A percentile compares a stretch with the other conserved stretches of the same genome.
Evolutionary conservation across 164 flowering plant species (phyloP).

Genomic region (Umbilicus rupestris): DNA sequence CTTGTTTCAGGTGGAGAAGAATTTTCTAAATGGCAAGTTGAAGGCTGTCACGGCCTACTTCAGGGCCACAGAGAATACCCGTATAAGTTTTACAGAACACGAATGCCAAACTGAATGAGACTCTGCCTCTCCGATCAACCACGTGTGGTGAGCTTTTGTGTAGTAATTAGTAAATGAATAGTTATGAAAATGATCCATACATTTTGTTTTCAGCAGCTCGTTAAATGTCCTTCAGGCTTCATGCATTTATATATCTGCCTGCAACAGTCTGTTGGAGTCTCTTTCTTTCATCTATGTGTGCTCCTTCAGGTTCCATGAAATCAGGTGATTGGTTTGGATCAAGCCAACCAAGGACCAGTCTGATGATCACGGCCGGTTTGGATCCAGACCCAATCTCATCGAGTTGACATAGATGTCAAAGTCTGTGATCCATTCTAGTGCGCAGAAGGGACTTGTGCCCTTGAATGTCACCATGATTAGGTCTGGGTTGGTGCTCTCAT

Average conservation of each 20-base stretch:
- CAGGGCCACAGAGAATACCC: neutral
- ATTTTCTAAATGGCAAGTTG: constrained; percentile 7
- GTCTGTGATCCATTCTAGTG: constrained; percentile 51
- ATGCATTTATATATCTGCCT: too few species aligned
- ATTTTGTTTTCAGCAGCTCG: neutral
- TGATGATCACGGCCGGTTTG: too few species aligned
- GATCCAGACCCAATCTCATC: constrained; percentile 27
- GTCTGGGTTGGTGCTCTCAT: constrained; percentile 24
- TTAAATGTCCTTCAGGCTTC: too few species aligned
- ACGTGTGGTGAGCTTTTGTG: too few species aligned
- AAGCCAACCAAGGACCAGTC: too few species aligned
- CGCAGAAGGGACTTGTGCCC: constrained; percentile 51
- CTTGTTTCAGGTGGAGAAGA: constrained; percentile 8
- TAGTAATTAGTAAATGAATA: too few species aligned
- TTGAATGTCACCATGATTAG: constrained; percentile 47
- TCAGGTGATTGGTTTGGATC: too few species aligned
- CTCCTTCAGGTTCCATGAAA: too few species aligned
- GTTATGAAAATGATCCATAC: too few species aligned
- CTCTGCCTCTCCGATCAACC: neutral
- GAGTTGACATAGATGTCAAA: constrained; percentile 47
- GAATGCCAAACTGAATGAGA: neutral
- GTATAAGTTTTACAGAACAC: neutral
- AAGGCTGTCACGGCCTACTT: constrained; percentile 10
- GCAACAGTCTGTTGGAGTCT: too few species aligned
- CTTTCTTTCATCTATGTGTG: too few species aligned